Base-by-base conservation (phyloP, 1,284 basidiomycete species). In the Cryptococcus sp. region DNA sequence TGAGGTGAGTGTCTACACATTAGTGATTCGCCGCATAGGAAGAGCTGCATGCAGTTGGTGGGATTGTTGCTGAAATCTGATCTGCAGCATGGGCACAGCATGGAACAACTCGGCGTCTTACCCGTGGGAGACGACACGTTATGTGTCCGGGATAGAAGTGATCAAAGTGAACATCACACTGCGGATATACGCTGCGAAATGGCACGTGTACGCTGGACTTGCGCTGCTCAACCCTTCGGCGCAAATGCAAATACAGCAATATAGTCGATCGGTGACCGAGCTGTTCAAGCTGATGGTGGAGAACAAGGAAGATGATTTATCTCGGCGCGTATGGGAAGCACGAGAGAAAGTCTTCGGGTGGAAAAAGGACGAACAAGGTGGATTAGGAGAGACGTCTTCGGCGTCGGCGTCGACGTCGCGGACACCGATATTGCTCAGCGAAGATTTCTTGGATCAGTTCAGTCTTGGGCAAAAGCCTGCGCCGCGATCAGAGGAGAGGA, bases 121-220 rank as follows among this genome's bases (percentile, higher is more conserved):
- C 75, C 96, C 96, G 2, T 99, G 95, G 96, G 94, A 98, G 78
- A 87, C 91, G 44, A 80, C 81, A 10, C 86, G 89, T 56, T 98
- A 98, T 79, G 91, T 96, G 39, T 91, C 93, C n/a, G 96, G 96
- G 0, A 95, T 99, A 69, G 95, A 99, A 78, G 95, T 93, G 8
- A 93, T 94, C 70, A 99, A 99, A 80, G 94, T 97, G 69, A 99
- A 99, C 82, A 89, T 99, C 73, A 89, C 89, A 60, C 84, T 95
- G 16, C 91, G 96, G 1, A 98, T 99, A 72, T 98, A 98, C 79
- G 86, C 91, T 46, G 95, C 94, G 74, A 89, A 93, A 69, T 99
- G 94, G 94, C 96, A 99, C 79, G 95, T 99, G 68, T 99, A 99
- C 75, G 96, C 96, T 25, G 96, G 95, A 3, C 85, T 99, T 15